Percentiles rank a stretch among this genome's conserved stretches.
Conservation (phyloP, 2,329 filamentous ascomycete genomes). For the Byssochlamys sp. region DNA sequence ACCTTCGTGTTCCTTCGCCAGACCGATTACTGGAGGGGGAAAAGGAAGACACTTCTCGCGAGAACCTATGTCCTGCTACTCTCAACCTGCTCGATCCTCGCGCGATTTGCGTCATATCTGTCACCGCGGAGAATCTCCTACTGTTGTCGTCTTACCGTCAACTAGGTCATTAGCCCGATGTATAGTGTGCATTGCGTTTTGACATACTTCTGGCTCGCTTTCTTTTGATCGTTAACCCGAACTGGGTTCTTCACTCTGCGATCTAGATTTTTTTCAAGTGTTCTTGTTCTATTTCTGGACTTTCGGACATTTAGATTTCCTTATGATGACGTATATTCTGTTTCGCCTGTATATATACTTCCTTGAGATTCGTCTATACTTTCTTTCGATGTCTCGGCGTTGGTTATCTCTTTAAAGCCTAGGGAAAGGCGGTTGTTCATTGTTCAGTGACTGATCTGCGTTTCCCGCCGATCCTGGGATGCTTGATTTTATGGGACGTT, state of each 20-base stretch:
- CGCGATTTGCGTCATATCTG: neutral
- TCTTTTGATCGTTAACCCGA: neutral
- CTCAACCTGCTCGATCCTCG: no score
- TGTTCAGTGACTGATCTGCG: neutral
- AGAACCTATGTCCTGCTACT: neutral
- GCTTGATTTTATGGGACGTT: neutral
- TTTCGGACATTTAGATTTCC: slow-evolving; percentile 8
- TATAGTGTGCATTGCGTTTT: neutral
- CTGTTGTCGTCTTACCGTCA: neutral
- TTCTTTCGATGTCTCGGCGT: slow-evolving; percentile 6
- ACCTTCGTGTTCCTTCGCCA: no score
- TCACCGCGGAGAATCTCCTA: neutral
- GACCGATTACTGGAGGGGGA: neutral
- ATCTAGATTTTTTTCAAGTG: neutral
- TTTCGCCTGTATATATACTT: slow-evolving; percentile 26
- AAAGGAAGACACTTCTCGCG: neutral
- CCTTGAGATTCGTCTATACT: slow-evolving; percentile 11
- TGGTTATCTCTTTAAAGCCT: neutral
- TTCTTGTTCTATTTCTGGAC: slow-evolving; percentile 6
- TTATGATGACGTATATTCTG: slow-evolving; percentile 15
- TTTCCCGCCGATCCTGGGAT: neutral
- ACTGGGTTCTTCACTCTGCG: slow-evolving; percentile 1
- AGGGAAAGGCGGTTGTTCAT: neutral
- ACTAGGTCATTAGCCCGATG: neutral
- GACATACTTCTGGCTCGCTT: neutral